A percentile compares a stretch with the other conserved stretches of the same genome.
phyloP scores from a whole-genome alignment of 345 rosid genomes.

The Erucastrum elatum region DNA sequence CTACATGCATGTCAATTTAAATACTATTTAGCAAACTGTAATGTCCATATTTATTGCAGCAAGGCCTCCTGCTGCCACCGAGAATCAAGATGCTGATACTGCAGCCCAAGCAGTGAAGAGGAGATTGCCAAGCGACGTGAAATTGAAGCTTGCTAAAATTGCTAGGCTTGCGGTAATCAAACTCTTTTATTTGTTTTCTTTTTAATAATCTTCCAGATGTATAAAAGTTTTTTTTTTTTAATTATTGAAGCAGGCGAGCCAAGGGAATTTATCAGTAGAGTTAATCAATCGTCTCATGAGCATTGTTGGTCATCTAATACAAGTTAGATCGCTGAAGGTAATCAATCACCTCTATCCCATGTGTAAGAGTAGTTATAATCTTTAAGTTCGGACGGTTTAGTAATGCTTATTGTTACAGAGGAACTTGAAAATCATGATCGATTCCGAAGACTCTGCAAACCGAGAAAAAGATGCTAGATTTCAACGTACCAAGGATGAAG shows the following conservation, averaged over 20 bases:
- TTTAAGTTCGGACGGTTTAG: no score
- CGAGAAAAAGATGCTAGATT: slow-evolving; percentile 84
- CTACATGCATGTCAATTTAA: slow-evolving; percentile 8
- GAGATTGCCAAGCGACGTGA: slow-evolving; percentile 72
- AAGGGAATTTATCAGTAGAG: slow-evolving; percentile 79
- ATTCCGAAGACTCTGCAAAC: slow-evolving; percentile 57
- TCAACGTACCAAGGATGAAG: slow-evolving; percentile 78
- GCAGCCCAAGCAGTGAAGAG: slow-evolving; percentile 74
- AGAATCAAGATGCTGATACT: slow-evolving; percentile 75
- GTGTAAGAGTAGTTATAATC: no score
- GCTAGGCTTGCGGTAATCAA: slow-evolving; percentile 71
- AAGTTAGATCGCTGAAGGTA: slow-evolving; percentile 94
- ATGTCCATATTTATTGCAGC: slow-evolving; percentile 51
- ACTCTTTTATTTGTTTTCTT: slow-evolving; percentile 1
- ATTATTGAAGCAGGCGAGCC: slow-evolving; percentile 59
- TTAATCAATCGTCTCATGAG: slow-evolving; percentile 80
- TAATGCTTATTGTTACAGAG: slow-evolving; percentile 57
- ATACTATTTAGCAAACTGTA: slow-evolving; percentile 4
- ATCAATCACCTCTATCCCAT: slow-evolving; percentile 1
- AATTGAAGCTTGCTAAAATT: slow-evolving; percentile 69
- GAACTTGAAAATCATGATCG: slow-evolving; percentile 83
- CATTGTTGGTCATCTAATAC: slow-evolving; percentile 88
- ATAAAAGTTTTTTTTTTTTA: slow-evolving; percentile 11
- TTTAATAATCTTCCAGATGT: slow-evolving; percentile 6
- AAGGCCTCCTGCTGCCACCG: slow-evolving; percentile 68